Base-by-base conservation (phyloP, 768 basidiomycete genomes). In the Filobasidium floriforme region DNA sequence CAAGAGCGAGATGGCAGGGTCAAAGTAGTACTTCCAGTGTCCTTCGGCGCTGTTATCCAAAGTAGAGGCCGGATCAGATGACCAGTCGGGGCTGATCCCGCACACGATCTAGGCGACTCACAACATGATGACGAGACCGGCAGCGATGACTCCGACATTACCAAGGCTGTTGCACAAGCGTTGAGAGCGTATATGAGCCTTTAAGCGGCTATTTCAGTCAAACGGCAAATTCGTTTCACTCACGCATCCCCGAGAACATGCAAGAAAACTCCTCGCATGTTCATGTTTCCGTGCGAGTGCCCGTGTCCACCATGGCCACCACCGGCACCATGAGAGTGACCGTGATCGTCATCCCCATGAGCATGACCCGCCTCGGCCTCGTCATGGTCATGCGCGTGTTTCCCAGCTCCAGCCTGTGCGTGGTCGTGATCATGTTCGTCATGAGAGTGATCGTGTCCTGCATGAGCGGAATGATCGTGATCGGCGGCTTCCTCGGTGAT, bases 111-210 rank as follows among this genome's bases (percentile, higher is more conserved):
- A 57, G 22, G 19, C 26, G 18, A 74, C 75, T 75, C 61, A 77
- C 76, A 89, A 83, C 92, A 91, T 93, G 74, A 99, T 96, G 75
- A 98, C 82, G 12, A 98, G 84, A 65, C 96, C 96, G 4, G 93
- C 90, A 41, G 88, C 86, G 67, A 99, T 96, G 68, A 99, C 96
- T 61, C 96, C 96, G 68, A 98, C 89, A 78, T 99, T 98, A 60
- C 96, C 96, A 28, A 99, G 84, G 12, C 63, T 80, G 60, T 41
- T 41, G 0, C 37, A 15, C 19, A 15, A 59, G 7, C 22, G 15
- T 55, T 67, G 22, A 66, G 59, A 61, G 59, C 28, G 15, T 29
- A 22, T 4, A 59, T 22, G 18, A 11, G 24, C 14, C n/a, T n/a
- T n/a, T n/a, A 24, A 52, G 18, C 7, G 5, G 4, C n/a, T 49